A percentile compares a stretch with the other conserved stretches of the same genome.
Evolutionary conservation across 306 rosid species (phyloP).

Genomic region (Dalbergia oliveri): DNA sequence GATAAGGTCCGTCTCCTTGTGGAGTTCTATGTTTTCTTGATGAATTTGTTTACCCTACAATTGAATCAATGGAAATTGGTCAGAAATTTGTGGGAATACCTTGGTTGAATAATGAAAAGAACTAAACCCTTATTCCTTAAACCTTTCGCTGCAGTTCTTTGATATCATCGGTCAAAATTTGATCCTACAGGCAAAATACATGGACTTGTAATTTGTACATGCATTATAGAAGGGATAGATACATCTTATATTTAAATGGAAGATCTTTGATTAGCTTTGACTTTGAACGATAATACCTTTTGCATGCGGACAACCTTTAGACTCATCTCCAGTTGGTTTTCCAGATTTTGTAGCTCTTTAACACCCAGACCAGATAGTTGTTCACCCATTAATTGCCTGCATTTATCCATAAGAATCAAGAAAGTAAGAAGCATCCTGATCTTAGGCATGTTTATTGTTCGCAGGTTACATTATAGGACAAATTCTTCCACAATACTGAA

Average conservation of each 20-base stretch:
- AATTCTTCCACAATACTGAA: too few species aligned
- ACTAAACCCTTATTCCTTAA: neutral
- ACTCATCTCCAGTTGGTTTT: conserved; percentile 73
- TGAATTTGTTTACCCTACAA: conserved; percentile 57
- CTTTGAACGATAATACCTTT: conserved; percentile 60
- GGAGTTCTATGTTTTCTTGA: conserved; percentile 54
- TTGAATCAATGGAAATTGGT: conserved; percentile 32
- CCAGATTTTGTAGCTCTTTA: conserved; percentile 71
- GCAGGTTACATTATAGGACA: neutral
- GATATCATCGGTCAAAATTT: conserved; percentile 53
- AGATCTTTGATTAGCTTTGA: neutral
- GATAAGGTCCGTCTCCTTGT: conserved; percentile 48
- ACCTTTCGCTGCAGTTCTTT: conserved; percentile 62
- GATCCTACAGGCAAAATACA: conserved; percentile 54
- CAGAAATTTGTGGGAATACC: conserved; percentile 21
- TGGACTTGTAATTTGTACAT: neutral
- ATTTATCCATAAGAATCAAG: neutral
- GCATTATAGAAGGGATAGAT: neutral
- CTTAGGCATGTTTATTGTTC: neutral
- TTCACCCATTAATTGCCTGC: conserved; percentile 82
- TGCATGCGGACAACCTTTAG: conserved; percentile 71
- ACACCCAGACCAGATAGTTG: conserved; percentile 67
- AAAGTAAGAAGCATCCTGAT: neutral
- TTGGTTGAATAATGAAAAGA: conserved; percentile 16
- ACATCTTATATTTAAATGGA: neutral